phyloP scores from a whole-genome alignment of 495 filamentous ascomycete species.

The Thermochaetoides thermophila region DNA sequence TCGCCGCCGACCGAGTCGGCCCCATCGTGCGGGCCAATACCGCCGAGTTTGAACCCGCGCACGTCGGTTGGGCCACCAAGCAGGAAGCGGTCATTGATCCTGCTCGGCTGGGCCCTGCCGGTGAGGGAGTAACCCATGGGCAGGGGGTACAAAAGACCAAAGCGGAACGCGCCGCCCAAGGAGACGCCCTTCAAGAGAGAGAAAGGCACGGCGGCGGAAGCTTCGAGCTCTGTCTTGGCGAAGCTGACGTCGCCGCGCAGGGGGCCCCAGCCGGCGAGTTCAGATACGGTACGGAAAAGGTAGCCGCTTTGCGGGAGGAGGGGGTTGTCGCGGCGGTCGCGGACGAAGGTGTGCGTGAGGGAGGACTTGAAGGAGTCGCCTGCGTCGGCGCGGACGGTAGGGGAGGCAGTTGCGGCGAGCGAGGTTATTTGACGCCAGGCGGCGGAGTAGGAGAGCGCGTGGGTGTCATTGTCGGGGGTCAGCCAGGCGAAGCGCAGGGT shows the following conservation, averaged over 20 bases:
- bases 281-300: constrained; percentile 56
- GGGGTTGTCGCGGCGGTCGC: constrained; percentile 64
- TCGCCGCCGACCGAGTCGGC: constrained; percentile 79
- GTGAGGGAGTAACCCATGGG: constrained; percentile 42
- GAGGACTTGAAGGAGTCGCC: constrained; percentile 85
- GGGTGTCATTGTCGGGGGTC: constrained; percentile 42
- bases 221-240: constrained; percentile 72
- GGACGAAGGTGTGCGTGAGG: constrained; percentile 64
- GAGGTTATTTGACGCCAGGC: constrained; percentile 81
- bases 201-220: constrained; percentile 57
- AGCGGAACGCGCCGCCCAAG: constrained; percentile 33
- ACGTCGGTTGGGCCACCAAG: constrained; percentile 92
- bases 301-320: constrained; percentile 72
- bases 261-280: constrained; percentile 75
- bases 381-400: constrained; percentile 66
- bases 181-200: constrained; percentile 53
- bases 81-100: constrained; percentile 86
- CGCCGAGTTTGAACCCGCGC: constrained; percentile 78
- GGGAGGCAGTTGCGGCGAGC: constrained; percentile 56
- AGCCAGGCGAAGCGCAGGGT: constrained; percentile 62
- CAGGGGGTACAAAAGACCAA: constrained; percentile 43
- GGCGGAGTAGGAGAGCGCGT: constrained; percentile 65
- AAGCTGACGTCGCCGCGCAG: constrained; percentile 83
- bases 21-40: constrained; percentile 77
- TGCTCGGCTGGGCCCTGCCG: constrained; percentile 42